Conservation (phyloP, 768 basidiomycete species). For the Boletus tomentosulus region DNA sequence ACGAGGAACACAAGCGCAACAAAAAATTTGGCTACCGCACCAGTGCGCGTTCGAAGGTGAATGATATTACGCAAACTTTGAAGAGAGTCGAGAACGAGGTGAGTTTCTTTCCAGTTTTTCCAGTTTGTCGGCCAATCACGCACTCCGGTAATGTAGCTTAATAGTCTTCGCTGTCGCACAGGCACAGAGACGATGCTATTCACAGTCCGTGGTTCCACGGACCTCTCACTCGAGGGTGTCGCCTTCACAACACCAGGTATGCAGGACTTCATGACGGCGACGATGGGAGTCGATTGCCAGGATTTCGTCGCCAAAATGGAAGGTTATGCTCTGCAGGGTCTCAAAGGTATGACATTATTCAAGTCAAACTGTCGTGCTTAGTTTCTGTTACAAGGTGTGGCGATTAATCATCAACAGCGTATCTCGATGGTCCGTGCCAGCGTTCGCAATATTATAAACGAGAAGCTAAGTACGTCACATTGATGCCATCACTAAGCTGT, state of each 20-base stretch:
- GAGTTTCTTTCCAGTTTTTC: too few relatives aligned
- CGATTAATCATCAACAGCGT: background rate
- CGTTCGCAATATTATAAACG: background rate
- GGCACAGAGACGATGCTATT: background rate
- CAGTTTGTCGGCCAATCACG: too few relatives aligned
- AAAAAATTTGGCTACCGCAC: too few relatives aligned
- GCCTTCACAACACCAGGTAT: background rate
- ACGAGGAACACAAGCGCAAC: too few relatives aligned
- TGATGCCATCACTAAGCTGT: background rate
- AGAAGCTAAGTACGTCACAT: background rate
- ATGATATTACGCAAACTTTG: too few relatives aligned
- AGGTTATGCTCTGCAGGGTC: background rate
- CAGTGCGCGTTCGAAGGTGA: too few relatives aligned
- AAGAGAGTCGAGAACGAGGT: too few relatives aligned
- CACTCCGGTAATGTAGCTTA: too few relatives aligned
- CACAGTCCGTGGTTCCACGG: background rate
- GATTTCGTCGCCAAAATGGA: background rate
- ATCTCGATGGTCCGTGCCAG: background rate
- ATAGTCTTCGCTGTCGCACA: too few relatives aligned
- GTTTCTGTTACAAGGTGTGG: background rate
- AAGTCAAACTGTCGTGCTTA: too few relatives aligned
- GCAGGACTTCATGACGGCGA: background rate
- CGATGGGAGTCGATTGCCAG: background rate
- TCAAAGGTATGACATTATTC: background rate
- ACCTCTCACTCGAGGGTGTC: background rate